phyloP scores from a whole-genome alignment of 1,284 basidiomycete genomes.

The Tremellales sp. region DNA sequence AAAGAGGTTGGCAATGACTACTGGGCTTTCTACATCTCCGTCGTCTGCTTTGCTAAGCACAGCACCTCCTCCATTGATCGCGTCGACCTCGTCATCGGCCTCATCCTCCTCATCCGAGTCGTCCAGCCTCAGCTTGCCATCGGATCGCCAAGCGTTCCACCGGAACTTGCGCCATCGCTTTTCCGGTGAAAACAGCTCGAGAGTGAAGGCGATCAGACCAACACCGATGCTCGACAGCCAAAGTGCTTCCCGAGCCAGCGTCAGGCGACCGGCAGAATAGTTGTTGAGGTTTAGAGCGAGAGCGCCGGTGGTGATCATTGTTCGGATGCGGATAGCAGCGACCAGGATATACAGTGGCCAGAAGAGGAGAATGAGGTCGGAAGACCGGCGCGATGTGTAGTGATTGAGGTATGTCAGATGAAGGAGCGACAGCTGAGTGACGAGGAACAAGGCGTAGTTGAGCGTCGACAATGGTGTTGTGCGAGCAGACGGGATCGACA shows the following conservation, averaged over 20 bases:
- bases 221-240: slow-evolving; percentile 52
- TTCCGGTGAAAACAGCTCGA: slow-evolving; percentile 73
- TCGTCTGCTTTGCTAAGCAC: slow-evolving; percentile 44
- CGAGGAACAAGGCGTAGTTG: slow-evolving; percentile 31
- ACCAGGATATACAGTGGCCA: slow-evolving; percentile 68
- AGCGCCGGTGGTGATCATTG: slow-evolving; percentile 49
- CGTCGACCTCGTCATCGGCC: slow-evolving; percentile 18
- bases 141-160: slow-evolving; percentile 15
- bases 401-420: slow-evolving; percentile 59
- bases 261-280: slow-evolving; percentile 22
- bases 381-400: slow-evolving; percentile 69
- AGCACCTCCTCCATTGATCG: slow-evolving; percentile 15
- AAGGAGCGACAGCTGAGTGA: slow-evolving; percentile 37
- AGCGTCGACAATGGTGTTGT: slow-evolving; percentile 22
- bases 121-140: slow-evolving; percentile 35
- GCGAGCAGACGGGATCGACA: slow-evolving; percentile 32
- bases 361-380: slow-evolving; percentile 72
- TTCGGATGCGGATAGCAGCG: slow-evolving; percentile 62
- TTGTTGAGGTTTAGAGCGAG: slow-evolving; percentile 21
- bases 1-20: slow-evolving; percentile 78
- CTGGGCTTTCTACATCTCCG: slow-evolving; percentile 63
- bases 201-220: slow-evolving; percentile 58
- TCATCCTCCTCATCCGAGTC: slow-evolving; percentile 43
- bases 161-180: slow-evolving; percentile 32
- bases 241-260: slow-evolving; percentile 33